phyloP scores from a whole-genome alignment of 1,284 basidiomycete species.

The Erythrobasidium hasegawianum region DNA sequence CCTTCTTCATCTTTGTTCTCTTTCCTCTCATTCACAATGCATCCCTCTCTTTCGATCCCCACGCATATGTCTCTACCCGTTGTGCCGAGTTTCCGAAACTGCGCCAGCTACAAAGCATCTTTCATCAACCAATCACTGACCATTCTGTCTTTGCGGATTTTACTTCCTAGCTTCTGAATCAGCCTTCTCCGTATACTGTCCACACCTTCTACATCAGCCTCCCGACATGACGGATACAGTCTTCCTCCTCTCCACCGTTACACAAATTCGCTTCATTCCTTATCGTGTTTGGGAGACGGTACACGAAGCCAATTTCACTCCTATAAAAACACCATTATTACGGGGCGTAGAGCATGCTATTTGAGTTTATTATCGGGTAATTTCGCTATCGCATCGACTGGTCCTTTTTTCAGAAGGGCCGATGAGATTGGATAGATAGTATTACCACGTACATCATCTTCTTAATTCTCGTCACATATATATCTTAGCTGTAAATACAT shows the following conservation, averaged over 20 bases:
- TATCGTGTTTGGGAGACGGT: constrained; percentile 1
- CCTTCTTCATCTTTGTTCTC: background rate
- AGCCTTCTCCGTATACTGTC: too few relatives aligned
- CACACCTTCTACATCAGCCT: too few relatives aligned
- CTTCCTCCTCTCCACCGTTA: background rate
- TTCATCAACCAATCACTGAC: too few relatives aligned
- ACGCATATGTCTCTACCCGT: too few relatives aligned
- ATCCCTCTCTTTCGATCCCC: too few relatives aligned
- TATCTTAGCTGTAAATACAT: background rate
- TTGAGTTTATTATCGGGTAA: background rate
- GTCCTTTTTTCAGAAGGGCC: background rate
- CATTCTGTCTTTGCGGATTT: too few relatives aligned
- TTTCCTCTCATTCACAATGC: too few relatives aligned
- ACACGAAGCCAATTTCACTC: background rate
- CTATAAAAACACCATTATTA: constrained; percentile 4
- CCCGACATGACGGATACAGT: too few relatives aligned
- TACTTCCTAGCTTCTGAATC: too few relatives aligned
- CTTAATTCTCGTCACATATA: background rate
- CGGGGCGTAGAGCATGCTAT: constrained; percentile 10
- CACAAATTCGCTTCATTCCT: constrained; percentile 4
- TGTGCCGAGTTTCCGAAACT: too few relatives aligned
- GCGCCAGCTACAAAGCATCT: too few relatives aligned
- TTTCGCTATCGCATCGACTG: background rate
- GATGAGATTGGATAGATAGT: constrained; percentile 11
- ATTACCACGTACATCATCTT: background rate